A percentile compares a stretch with the other conserved stretches of the same genome.
Evolutionary conservation across 305 asterid species (phyloP).

Genomic region (Solanum hybrid): DNA sequence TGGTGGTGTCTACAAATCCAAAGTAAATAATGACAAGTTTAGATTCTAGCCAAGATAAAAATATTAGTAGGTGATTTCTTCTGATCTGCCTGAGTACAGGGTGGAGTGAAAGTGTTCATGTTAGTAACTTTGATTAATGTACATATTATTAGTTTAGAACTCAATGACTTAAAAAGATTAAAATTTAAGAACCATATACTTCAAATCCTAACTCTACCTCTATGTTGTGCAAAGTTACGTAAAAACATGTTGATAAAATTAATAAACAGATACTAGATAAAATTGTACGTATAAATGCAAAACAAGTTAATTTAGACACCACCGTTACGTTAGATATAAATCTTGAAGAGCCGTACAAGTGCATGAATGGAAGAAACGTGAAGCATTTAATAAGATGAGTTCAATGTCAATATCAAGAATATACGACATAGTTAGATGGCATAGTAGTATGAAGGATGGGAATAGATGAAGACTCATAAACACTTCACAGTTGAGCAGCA

Average conservation of each 20-base stretch:
- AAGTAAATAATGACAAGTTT: background rate
- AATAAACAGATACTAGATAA: background rate
- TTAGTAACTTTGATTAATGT: background rate
- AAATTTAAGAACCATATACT: background rate
- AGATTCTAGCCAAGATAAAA: background rate
- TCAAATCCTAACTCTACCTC: background rate
- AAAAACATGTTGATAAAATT: background rate
- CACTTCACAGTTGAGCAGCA: background rate
- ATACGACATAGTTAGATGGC: background rate
- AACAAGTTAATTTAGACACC: background rate
- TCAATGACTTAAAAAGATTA: background rate
- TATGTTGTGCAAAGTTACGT: background rate
- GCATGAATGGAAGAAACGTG: background rate
- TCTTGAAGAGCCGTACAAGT: background rate
- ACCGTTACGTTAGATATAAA: no score
- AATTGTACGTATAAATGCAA: no score
- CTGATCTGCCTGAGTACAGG: background rate
- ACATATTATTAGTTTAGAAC: background rate
- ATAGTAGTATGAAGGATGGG: background rate
- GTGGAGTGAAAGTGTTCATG: background rate
- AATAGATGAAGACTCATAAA: background rate
- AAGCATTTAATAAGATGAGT: background rate
- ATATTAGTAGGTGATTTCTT: background rate
- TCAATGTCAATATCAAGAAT: background rate
- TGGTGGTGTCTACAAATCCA: constrained; percentile 64